Base-by-base conservation (phyloP, 2,329 filamentous ascomycete species). In the Colletotrichum orchidophilum region DNA sequence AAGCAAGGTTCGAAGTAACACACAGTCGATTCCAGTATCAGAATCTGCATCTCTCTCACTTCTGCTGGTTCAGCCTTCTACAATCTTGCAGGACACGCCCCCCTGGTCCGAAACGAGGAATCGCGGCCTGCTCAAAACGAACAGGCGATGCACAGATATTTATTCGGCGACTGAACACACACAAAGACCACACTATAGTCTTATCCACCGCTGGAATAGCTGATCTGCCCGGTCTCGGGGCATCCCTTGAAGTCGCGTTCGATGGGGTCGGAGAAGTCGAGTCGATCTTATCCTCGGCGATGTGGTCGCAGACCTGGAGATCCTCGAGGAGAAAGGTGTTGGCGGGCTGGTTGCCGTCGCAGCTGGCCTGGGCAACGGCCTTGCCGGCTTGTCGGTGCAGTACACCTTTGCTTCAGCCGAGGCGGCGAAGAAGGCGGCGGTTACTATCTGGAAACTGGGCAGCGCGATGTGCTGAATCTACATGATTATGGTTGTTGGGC, bases 371-470 rank as follows among this genome's bases (percentile, higher is more conserved):
- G 35, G 59, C 42, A 24, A 61, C 42, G n/a, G 50, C 59, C 29
- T 49, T 42, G 27, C 59, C 39, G 7, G 26, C 24, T 31, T 42
- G 59, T 61, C 42, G 59, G 2, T 50, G 59, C 59, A 61, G n/a
- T 61, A 26, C 24, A 21, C 35, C 35, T 21, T 61, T 29, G 58
- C 58, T 11, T 61, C 58, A 26, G 42, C 58, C 2, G 18, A 26
- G 29, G 58, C 58, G 12, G 58, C 58, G 42, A 61, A 61, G 39
- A 61, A 61, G 27, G 58, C 35, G 26, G 58, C 58, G 3, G 42
- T 39, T 15, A 26, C 58, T 29, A n/a, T 42, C 33, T 61, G 58
- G 26, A 61, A 26, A 26, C 35, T 39, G 24, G 42, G 42, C 13
- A 61, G 42, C 11, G 58, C 15, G 27, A 61, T n/a, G 58, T 61